These are phyloP conservation scores for Chaetomium olivaceum DNA, from an alignment of 2,329 filamentous ascomycete genomes.

Conservation along the genomic window DNA sequence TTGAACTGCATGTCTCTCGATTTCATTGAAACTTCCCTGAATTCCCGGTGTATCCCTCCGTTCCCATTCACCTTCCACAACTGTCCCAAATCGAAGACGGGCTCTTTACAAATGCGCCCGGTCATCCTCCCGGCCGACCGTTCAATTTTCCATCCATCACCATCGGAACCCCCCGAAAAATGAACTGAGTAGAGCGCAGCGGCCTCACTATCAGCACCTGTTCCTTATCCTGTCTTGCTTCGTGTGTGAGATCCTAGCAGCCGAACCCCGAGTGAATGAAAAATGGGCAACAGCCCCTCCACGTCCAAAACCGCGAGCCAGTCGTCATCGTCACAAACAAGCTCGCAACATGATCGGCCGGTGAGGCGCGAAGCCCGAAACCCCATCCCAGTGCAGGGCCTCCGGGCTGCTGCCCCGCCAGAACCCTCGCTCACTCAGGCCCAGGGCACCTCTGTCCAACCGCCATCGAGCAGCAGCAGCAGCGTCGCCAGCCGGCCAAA, in stretches of 20 bases:
- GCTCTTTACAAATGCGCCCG: constrained; percentile 16
- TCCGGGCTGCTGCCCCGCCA: constrained; percentile 59
- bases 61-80: constrained; percentile 4
- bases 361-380: constrained; percentile 50
- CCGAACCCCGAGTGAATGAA: constrained; percentile 16
- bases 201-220: background rate
- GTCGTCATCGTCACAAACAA: constrained; percentile 27
- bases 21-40: constrained; percentile 13
- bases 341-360: constrained; percentile 31
- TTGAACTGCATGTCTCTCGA: background rate
- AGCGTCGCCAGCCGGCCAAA: constrained; percentile 42
- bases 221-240: constrained; percentile 6
- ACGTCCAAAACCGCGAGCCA: constrained; percentile 35
- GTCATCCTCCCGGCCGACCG: background rate
- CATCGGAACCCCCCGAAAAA: constrained; percentile 5
- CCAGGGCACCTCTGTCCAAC: constrained; percentile 48
- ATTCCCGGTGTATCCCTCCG: constrained; percentile 1
- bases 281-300: constrained; percentile 43
- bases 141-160: background rate
- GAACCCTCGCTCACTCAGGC: constrained; percentile 64
- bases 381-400: constrained; percentile 57
- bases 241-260: constrained; percentile 13
- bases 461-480: constrained; percentile 36
- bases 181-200: constrained; percentile 15
- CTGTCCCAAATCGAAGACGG: constrained; percentile 7